Percentiles rank a stretch among this genome's conserved stretches.
phyloP scores from a whole-genome alignment of 768 basidiomycete genomes.

The Suillus fuscotomentosus region DNA sequence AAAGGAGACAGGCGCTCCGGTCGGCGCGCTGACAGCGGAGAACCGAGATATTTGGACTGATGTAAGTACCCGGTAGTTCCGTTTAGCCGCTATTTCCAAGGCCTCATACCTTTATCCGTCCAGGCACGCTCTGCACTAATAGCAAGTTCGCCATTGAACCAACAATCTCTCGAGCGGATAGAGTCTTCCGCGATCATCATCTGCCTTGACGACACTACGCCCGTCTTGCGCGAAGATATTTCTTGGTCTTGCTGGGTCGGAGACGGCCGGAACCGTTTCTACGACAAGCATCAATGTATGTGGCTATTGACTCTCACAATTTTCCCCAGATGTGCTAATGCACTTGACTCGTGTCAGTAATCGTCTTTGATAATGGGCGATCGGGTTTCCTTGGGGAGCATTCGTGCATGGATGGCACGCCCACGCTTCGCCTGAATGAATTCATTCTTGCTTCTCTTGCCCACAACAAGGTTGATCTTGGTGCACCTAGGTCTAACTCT shows the following conservation, averaged over 20 bases:
- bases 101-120: not conserved
- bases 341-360: slow-evolving; percentile 48
- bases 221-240: slow-evolving; percentile 77
- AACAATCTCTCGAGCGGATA: slow-evolving; percentile 67
- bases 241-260: slow-evolving; percentile 88
- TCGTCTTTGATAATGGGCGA: slow-evolving; percentile 93
- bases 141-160: slow-evolving; percentile 64
- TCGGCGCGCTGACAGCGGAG: slow-evolving; percentile 87
- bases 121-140: slow-evolving; percentile 63
- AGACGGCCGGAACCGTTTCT: slow-evolving; percentile 88
- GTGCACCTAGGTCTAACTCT: slow-evolving; percentile 40
- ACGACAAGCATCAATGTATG: slow-evolving; percentile 94
- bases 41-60: slow-evolving; percentile 91
- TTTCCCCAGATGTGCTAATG: slow-evolving; percentile 4
- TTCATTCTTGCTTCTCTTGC: slow-evolving; percentile 81
- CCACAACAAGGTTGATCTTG: slow-evolving; percentile 72
- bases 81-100: not conserved
- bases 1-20: slow-evolving; percentile 39
- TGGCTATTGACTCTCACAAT: slow-evolving; percentile 12
- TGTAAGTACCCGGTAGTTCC: slow-evolving; percentile 49
- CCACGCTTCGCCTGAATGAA: slow-evolving; percentile 94
- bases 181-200: slow-evolving; percentile 90
- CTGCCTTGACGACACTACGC: slow-evolving; percentile 79
- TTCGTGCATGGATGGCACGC: slow-evolving; percentile 92
- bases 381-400: slow-evolving; percentile 91